These are phyloP conservation scores for Sarocladium brachiariae DNA, from an alignment of 2,329 filamentous ascomycete genomes.

Conservation along the genomic window DNA sequence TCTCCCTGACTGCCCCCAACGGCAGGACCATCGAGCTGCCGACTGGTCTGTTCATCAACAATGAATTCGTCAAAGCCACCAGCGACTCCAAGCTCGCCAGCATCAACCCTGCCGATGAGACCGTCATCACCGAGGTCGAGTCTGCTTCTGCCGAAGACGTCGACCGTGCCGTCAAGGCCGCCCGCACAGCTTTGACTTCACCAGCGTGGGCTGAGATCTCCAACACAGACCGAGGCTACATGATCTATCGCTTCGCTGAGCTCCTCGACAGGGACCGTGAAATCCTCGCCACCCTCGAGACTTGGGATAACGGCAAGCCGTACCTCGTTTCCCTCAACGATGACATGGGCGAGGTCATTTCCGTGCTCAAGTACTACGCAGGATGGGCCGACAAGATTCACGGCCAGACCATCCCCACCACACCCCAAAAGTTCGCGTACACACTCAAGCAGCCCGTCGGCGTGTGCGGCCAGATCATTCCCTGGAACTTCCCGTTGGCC, in stretches of 20 bases:
- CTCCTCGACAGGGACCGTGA: neutral
- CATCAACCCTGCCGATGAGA: neutral
- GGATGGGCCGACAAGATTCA: conserved; percentile 67
- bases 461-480: conserved; percentile 61
- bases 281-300: neutral
- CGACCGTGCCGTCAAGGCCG: neutral
- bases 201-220: neutral
- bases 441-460: conserved; percentile 62
- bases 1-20: neutral
- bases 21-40: neutral
- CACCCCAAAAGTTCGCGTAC: conserved; percentile 57
- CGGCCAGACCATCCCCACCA: conserved; percentile 61
- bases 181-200: neutral
- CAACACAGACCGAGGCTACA: conserved; percentile 55
- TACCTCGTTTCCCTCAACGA: conserved; percentile 57
- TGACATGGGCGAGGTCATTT: conserved; percentile 39
- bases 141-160: neutral
- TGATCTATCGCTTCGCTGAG: conserved; percentile 27
- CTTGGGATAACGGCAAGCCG: conserved; percentile 28
- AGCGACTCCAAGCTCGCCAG: neutral
- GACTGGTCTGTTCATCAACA: conserved; percentile 10
- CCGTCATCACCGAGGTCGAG: neutral
- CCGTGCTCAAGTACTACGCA: conserved; percentile 57
- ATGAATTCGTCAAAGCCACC: neutral
- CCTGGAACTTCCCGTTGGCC: conserved; percentile 29